Evolutionary conservation across 1,139 yeast species (phyloP), one percentile per base, ranked within the genome.

Genomic region (Lodderomyces orthopsilosis): DNA sequence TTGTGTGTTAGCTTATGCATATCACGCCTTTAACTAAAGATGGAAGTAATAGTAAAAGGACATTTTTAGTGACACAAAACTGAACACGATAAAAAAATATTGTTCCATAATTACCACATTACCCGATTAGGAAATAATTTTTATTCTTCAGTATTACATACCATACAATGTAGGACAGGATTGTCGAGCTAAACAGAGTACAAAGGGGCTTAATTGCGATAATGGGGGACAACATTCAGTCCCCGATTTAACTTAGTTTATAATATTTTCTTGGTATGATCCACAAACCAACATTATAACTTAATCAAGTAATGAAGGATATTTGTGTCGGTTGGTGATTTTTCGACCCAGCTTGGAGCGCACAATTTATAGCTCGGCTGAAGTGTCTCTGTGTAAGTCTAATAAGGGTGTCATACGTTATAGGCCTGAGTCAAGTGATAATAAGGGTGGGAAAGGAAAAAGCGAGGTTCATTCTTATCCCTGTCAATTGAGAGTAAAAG

Each of bases 21-120:
- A 13, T 15, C n/a, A 30, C n/a, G 34, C 34, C 34, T 30, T 30
- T 30, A 17, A 30, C 34, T 30, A 30, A 30, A 30, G 19, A n/a
- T 30, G 34, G 34, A 30, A 30, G 34, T 30, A 30, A 30, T 17
- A 30, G 34, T 30, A 6, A 15, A 15, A 30, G 6, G 6, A 5
- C 8, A 7, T 30, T n/a, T 27, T 27, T 8, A 8, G 34, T 30
- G 34, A 30, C 34, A 30, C 34, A 30, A 30, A 30, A 30, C 8
- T 30, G 19, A 4, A 30, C 5, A 15, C n/a, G 27, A 13, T 15
- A 15, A 30, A 30, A 30, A 15, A n/a, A 30, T 8, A 30, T 15
- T 30, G 32, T 27, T 24, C 28, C 28, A 6, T 24, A 28, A 30
- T 8, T 30, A 15, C 19, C 6, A 27, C 34, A 30, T 30, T 30